A percentile compares a stretch with the other conserved stretches of the same genome.
These are phyloP conservation scores for Nakataea oryzae DNA, from an alignment of 2,329 filamentous ascomycete species.

Conservation along the genomic window DNA sequence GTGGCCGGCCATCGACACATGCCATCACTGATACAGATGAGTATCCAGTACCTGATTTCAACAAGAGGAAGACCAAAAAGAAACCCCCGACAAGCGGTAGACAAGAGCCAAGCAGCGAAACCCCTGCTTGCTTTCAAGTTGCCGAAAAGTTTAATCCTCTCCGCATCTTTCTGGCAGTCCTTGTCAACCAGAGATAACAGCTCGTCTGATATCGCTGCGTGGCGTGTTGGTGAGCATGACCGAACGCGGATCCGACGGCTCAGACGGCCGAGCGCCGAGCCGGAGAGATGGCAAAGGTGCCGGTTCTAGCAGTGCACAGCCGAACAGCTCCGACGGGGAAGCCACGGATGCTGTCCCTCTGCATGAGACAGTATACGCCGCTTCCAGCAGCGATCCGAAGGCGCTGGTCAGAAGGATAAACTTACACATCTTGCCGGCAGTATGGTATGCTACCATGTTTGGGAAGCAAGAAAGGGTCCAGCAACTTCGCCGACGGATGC, in stretches of 20 bases:
- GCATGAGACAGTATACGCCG: slow-evolving; percentile 30
- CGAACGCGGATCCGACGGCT: not conserved
- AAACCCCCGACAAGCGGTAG: no score
- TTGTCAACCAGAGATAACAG: not conserved
- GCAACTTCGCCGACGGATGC: no score
- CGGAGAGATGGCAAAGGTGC: not conserved
- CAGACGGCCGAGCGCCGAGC: not conserved
- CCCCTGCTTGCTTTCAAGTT: not conserved
- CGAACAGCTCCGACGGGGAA: not conserved
- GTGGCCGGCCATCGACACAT: no score
- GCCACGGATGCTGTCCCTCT: not conserved
- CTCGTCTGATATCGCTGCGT: not conserved
- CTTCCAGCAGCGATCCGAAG: not conserved
- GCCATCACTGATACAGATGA: no score
- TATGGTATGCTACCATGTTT: not conserved
- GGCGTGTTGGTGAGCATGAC: not conserved
- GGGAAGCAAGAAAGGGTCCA: not conserved
- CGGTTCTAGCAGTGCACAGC: not conserved
- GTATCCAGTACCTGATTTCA: no score
- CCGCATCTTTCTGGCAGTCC: not conserved
- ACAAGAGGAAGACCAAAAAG: no score
- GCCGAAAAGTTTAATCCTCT: not conserved
- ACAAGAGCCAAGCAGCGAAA: not conserved
- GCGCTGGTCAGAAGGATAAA: not conserved
- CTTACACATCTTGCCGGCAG: not conserved